Percentiles rank a stretch among this genome's conserved stretches.
These are phyloP conservation scores for Trichoderma arundinaceum DNA, from an alignment of 2,329 filamentous ascomycete species.

Conservation along the genomic window DNA sequence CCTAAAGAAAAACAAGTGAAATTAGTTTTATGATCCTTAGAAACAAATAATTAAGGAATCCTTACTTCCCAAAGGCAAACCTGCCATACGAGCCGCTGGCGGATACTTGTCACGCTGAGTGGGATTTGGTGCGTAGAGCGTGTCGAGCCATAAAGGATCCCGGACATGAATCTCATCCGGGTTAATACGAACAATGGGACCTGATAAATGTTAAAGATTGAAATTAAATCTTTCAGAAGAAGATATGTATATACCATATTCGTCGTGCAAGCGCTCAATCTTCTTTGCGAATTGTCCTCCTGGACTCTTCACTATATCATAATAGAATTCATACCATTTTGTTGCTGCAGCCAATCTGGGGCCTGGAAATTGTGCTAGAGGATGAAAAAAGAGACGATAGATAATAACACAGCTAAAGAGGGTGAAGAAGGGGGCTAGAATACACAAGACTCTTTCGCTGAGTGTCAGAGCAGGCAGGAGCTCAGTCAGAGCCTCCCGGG, in stretches of 20 bases:
- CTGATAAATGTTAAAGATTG: slow-evolving; percentile 29
- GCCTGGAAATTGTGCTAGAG: slow-evolving; percentile 41
- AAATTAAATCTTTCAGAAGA: not conserved
- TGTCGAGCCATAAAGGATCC: slow-evolving; percentile 40
- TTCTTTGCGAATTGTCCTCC: slow-evolving; percentile 40
- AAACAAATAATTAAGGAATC: not conserved
- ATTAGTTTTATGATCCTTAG: not conserved
- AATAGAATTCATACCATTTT: slow-evolving; percentile 44
- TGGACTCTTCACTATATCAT: slow-evolving; percentile 37
- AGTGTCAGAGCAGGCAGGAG: too few relatives aligned
- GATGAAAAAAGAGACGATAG: slow-evolving; percentile 38
- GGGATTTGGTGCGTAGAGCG: slow-evolving; percentile 33
- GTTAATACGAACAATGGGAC: slow-evolving; percentile 42
- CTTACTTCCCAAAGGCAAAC: slow-evolving; percentile 15
- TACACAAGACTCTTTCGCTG: too few relatives aligned
- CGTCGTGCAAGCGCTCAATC: slow-evolving; percentile 41
- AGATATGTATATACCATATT: slow-evolving; percentile 39
- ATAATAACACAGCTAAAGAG: not conserved
- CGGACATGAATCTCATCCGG: slow-evolving; percentile 40
- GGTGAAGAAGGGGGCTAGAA: too few relatives aligned
- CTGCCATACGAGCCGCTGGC: not conserved
- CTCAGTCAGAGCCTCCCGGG: too few relatives aligned
- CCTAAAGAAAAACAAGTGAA: not conserved
- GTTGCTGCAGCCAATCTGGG: slow-evolving; percentile 43
- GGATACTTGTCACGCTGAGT: slow-evolving; percentile 1